phyloP scores from a whole-genome alignment of 2,329 filamentous ascomycete species.

The Cercospora sp. region DNA sequence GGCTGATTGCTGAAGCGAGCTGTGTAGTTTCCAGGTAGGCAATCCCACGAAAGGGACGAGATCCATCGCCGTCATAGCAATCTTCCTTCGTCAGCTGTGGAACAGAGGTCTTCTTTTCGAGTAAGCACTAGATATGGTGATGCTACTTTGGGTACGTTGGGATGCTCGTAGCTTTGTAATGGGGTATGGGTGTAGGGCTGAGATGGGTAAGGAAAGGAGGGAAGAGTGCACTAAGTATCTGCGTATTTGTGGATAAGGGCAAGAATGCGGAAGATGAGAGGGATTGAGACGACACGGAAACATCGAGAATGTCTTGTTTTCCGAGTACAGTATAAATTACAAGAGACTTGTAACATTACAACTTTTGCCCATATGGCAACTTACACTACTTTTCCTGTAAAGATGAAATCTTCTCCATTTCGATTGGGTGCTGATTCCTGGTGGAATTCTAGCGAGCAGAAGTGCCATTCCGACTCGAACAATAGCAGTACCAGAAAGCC shows the following conservation, averaged over 20 bases:
- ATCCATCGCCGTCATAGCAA: background rate
- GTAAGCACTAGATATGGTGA: background rate
- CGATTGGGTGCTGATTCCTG: too few species aligned
- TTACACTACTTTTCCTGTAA: too few species aligned
- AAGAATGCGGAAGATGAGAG: background rate
- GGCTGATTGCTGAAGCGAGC: conserved; percentile 1
- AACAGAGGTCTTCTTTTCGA: background rate
- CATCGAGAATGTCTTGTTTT: background rate
- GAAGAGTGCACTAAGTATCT: background rate
- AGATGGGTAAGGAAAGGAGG: background rate
- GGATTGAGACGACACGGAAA: background rate
- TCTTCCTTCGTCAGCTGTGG: background rate
- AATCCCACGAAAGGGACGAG: background rate
- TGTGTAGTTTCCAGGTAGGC: background rate
- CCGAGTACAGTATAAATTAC: too few species aligned
- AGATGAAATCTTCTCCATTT: too few species aligned
- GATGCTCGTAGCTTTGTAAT: background rate
- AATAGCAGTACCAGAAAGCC: background rate
- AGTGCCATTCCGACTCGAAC: background rate
- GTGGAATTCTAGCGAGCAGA: too few species aligned
- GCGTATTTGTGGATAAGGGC: background rate
- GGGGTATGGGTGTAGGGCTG: background rate
- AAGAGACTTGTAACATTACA: too few species aligned
- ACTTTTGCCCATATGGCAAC: too few species aligned
- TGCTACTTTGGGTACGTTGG: background rate